Evolutionary conservation across 148 eudicot species (phyloP), one percentile per base, ranked within the genome.

Genomic region (Silene latifolia): DNA sequence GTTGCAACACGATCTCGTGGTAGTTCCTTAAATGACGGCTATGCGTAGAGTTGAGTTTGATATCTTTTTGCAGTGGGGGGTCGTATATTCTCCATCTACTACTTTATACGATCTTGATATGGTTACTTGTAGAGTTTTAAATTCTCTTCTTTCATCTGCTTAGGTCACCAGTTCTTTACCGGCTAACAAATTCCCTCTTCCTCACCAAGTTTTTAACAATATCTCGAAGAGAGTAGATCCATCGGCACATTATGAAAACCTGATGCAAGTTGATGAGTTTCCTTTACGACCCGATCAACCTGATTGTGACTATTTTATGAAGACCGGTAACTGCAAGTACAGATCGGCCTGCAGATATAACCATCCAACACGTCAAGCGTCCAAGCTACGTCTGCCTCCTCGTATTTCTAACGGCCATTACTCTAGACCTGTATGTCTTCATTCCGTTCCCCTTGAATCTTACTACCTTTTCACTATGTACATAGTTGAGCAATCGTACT

Each of bases 231-330:
- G 78, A 67, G 19, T 59, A 29, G 69, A 79, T 70, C 19, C 85
- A 61, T 46, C 76, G 68, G 20, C 78, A 13, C 71, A 72, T 69
- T 70, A 74, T 72, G 71, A 82, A 51, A 82, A 61, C 21, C 35
- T 51, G 10, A 58, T 67, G 65, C 83, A 77, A 53, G 51, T 76
- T 25, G 85, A 82, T 32, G 89, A 89, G 78, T 86, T 75, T 60
- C 93, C 93, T 66, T 84, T 82, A 72, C 85, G 93, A 67, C 89
- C 84, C 1, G 91, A 89, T 67, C 86, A 80, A 74, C 91, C 86
- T 21, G 85, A 82, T 56, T 89, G 90, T 57, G 79, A 76, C 25
- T 87, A 77, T 78, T 89, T 81, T 65, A 59, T 81, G 84, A 87
- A 72, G 80, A 86, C 85, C 48, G 93, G 91, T 71, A 77, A 78